Evolutionary conservation across 768 basidiomycete species (phyloP).

Genomic region (Tulasnella sp.): DNA sequence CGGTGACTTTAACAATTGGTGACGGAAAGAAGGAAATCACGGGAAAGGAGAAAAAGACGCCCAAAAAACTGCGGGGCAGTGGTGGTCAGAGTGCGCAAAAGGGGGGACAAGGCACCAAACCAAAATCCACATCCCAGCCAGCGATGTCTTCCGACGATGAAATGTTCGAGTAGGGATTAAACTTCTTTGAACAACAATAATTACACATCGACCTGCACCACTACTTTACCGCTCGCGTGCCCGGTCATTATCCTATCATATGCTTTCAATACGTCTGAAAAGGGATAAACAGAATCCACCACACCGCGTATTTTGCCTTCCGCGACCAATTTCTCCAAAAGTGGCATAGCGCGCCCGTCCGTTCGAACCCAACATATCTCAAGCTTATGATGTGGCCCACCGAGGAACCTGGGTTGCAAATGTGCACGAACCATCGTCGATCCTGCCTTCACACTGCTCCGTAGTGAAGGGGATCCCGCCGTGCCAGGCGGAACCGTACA

Average conservation of each 20-base stretch:
- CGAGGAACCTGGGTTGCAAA: slow-evolving; percentile 49
- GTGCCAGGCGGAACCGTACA: slow-evolving; percentile 50
- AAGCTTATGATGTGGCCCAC: slow-evolving; percentile 50
- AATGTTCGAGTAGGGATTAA: background rate
- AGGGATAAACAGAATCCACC: slow-evolving; percentile 58
- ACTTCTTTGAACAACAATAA: background rate
- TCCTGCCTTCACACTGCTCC: slow-evolving; percentile 34
- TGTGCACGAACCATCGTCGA: slow-evolving; percentile 39
- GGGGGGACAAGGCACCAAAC: background rate
- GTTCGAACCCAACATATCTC: slow-evolving; percentile 40
- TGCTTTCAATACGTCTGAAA: slow-evolving; percentile 56
- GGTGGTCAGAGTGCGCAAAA: background rate
- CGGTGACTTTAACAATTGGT: background rate
- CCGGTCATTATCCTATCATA: slow-evolving; percentile 58
- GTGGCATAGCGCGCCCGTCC: slow-evolving; percentile 6
- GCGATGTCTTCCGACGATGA: slow-evolving; percentile 14
- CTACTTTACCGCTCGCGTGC: slow-evolving; percentile 62
- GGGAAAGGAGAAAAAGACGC: slow-evolving; percentile 14
- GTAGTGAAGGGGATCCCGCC: slow-evolving; percentile 32
- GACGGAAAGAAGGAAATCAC: background rate
- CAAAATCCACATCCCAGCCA: slow-evolving; percentile 4
- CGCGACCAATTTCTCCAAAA: slow-evolving; percentile 11
- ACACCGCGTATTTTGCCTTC: slow-evolving; percentile 48
- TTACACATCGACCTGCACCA: slow-evolving; percentile 42
- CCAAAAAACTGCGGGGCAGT: background rate